Evolutionary conservation across 1,139 yeast genomes (phyloP).

Genomic region (Candida dubliniensis): DNA sequence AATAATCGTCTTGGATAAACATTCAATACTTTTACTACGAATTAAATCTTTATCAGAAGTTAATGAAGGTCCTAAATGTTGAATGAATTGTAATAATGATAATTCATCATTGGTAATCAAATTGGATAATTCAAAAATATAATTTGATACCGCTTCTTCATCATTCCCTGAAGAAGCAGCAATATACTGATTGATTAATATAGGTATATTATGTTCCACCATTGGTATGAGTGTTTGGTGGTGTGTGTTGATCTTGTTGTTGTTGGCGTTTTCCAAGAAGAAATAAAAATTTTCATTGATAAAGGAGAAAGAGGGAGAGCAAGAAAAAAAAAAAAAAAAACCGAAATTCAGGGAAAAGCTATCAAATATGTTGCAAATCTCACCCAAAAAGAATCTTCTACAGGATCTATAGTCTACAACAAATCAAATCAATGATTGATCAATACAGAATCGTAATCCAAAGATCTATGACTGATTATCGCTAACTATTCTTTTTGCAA

Average conservation of each 20-base stretch:
- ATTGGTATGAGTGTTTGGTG: too few relatives aligned
- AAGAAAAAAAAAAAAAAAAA: too few relatives aligned
- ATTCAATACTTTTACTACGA: slow-evolving; percentile 54
- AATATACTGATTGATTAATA: slow-evolving; percentile 40
- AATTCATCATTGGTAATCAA: slow-evolving; percentile 16
- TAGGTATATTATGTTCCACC: slow-evolving; percentile 19
- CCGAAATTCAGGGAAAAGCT: too few relatives aligned
- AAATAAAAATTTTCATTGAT: too few relatives aligned
- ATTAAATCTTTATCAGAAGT: slow-evolving; percentile 65
- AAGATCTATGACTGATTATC: too few relatives aligned
- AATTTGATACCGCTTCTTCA: slow-evolving; percentile 20
- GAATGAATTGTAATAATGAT: slow-evolving; percentile 38
- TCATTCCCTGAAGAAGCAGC: slow-evolving; percentile 30
- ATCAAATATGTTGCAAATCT: too few relatives aligned
- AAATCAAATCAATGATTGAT: too few relatives aligned
- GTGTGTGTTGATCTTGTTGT: neutral
- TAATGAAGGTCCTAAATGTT: slow-evolving; percentile 46
- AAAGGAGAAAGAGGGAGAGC: too few relatives aligned
- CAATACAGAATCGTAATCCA: too few relatives aligned
- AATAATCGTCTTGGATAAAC: slow-evolving; percentile 55
- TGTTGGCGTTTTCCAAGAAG: neutral
- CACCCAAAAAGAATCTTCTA: too few relatives aligned
- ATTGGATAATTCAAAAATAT: slow-evolving; percentile 24
- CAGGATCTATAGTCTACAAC: too few relatives aligned
- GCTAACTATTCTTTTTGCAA: too few relatives aligned